A percentile compares a stretch with the other conserved stretches of the same genome.
Evolutionary conservation across 2,329 filamentous ascomycete genomes (phyloP).

Genomic region (Eurotiales sp.): DNA sequence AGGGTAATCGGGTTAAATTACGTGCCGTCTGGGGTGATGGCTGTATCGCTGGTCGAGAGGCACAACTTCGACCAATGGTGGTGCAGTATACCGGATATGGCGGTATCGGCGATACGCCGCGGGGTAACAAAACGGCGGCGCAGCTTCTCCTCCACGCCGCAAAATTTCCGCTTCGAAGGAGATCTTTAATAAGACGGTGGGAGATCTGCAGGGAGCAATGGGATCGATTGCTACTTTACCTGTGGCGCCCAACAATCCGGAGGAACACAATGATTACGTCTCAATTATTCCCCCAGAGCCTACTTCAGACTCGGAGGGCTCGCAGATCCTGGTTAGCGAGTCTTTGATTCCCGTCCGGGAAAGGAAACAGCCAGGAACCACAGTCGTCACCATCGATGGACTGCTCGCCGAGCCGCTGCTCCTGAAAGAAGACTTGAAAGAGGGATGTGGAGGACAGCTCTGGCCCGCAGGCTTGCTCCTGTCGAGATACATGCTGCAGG

Average conservation of each 20-base stretch:
- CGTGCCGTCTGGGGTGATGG: neutral
- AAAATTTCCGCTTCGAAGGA: too few species aligned
- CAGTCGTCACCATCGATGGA: slow-evolving; percentile 63
- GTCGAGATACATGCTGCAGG: slow-evolving; percentile 77
- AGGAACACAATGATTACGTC: too few species aligned
- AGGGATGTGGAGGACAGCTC: slow-evolving; percentile 87
- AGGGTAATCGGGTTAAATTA: too few species aligned
- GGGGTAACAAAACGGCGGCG: neutral
- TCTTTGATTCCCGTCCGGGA: slow-evolving; percentile 54
- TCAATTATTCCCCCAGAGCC: too few species aligned
- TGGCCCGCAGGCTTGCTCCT: slow-evolving; percentile 94
- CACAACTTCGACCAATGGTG: neutral
- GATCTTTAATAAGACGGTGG: too few species aligned
- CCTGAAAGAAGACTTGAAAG: slow-evolving; percentile 78
- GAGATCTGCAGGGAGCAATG: neutral
- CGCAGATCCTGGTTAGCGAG: slow-evolving; percentile 46
- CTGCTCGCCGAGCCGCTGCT: slow-evolving; percentile 66
- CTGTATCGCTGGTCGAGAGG: neutral
- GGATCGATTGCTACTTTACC: too few species aligned
- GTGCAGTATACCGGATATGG: neutral
- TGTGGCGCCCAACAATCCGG: too few species aligned
- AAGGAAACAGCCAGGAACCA: slow-evolving; percentile 51
- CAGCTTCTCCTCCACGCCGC: neutral
- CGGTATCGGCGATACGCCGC: slow-evolving; percentile 1
- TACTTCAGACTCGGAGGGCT: slow-evolving; percentile 20